Evolutionary conservation across 768 basidiomycete genomes (phyloP).

Genomic region (Galerina sulciceps): DNA sequence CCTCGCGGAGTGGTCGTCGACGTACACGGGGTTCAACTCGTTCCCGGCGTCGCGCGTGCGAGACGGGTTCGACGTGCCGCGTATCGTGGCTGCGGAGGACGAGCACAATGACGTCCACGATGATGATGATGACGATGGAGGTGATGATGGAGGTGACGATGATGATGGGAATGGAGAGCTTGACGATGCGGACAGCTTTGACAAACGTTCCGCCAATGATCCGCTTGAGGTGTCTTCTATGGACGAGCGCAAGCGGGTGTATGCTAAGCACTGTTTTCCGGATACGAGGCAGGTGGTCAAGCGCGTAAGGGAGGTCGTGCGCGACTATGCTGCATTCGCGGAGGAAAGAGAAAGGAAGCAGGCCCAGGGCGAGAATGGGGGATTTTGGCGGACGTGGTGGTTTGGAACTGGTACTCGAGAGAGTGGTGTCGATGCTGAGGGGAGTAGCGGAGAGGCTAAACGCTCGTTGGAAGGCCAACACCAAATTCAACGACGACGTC

Average conservation of each 20-base stretch:
- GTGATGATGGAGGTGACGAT: neutral
- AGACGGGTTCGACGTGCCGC: constrained; percentile 24
- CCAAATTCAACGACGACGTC: neutral
- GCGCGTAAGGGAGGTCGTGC: constrained; percentile 37
- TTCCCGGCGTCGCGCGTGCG: constrained; percentile 55
- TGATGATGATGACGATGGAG: neutral
- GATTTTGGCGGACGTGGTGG: no score
- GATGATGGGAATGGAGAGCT: neutral
- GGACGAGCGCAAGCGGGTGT: constrained; percentile 35
- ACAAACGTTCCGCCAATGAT: neutral
- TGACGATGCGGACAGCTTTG: neutral
- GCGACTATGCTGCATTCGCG: constrained; percentile 27
- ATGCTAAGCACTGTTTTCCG: constrained; percentile 57
- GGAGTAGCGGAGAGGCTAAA: neutral
- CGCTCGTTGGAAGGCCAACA: neutral
- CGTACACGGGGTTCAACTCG: constrained; percentile 56
- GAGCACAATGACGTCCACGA: neutral
- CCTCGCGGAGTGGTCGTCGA: constrained; percentile 42
- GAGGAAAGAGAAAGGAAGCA: constrained; percentile 1
- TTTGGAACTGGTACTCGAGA: no score
- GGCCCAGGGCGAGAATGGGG: neutral
- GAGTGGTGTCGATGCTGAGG: no score
- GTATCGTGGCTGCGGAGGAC: constrained; percentile 7
- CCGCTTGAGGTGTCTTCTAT: constrained; percentile 6
- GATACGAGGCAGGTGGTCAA: constrained; percentile 50